These are phyloP conservation scores for Corchorus capsularis DNA, from an alignment of 345 rosid genomes.

Conservation along the genomic window DNA sequence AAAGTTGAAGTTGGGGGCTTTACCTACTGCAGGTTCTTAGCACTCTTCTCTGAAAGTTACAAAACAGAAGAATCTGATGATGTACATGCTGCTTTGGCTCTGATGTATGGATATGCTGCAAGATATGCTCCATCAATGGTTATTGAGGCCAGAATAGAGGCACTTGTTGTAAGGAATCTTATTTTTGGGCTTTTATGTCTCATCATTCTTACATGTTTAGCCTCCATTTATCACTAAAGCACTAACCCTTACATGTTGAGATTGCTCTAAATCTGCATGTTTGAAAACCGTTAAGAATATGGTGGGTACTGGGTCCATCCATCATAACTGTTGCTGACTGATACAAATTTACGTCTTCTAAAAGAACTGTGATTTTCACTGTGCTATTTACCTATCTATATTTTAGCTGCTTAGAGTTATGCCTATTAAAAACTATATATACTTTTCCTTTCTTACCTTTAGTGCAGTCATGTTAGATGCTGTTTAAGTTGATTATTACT, in stretches of 20 bases:
- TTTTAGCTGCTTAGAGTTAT: too few species aligned
- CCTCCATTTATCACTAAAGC: background rate
- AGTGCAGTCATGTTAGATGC: slow-evolving; percentile 17
- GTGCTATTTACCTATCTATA: background rate
- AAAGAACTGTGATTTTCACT: background rate
- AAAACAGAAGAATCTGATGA: slow-evolving; percentile 89
- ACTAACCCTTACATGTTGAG: background rate
- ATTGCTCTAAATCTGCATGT: slow-evolving; percentile 8
- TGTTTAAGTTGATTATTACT: slow-evolving; percentile 21
- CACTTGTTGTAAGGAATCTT: slow-evolving; percentile 76
- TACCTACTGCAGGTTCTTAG: slow-evolving; percentile 63
- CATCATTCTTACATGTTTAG: background rate
- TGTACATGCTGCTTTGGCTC: slow-evolving; percentile 97
- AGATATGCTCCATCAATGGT: slow-evolving; percentile 96
- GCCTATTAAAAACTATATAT: background rate
- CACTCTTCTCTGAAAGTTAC: slow-evolving; percentile 75
- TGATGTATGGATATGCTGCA: slow-evolving; percentile 99
- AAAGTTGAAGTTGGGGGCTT: slow-evolving; percentile 25
- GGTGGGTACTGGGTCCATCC: background rate
- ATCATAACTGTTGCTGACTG: background rate
- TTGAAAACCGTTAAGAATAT: background rate
- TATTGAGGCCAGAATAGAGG: slow-evolving; percentile 98
- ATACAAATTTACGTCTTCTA: background rate
- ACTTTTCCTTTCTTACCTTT: slow-evolving; percentile 16
- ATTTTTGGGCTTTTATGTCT: background rate